A percentile compares a stretch with the other conserved stretches of the same genome.
Evolutionary conservation across 345 rosid species (phyloP).

Genomic region (rapeseed (Brassica napus)): DNA sequence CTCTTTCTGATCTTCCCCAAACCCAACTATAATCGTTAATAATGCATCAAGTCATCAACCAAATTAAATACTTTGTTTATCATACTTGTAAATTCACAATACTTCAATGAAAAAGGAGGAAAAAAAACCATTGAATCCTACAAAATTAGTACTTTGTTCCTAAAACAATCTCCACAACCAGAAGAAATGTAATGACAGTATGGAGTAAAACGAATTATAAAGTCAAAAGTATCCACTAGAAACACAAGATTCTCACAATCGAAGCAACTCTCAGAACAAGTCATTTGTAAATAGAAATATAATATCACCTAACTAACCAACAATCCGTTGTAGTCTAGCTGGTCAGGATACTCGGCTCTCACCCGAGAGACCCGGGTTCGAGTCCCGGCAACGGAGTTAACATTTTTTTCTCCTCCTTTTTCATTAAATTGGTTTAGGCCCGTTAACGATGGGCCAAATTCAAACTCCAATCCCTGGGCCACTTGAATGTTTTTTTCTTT

Average conservation of each 20-base stretch:
- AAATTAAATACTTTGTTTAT: neutral
- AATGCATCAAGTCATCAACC: neutral
- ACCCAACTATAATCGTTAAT: neutral
- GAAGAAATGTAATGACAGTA: neutral
- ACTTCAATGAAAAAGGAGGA: neutral
- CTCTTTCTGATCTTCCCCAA: slow-evolving; percentile 1
- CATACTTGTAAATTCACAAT: neutral
- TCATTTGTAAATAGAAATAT: neutral
- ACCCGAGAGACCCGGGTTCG: slow-evolving; percentile 50
- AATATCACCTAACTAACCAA: neutral
- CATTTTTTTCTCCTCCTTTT: neutral
- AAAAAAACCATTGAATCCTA: neutral
- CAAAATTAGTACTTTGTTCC: neutral
- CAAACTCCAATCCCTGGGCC: neutral
- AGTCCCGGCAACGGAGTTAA: slow-evolving; percentile 11
- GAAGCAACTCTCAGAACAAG: neutral
- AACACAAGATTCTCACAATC: neutral
- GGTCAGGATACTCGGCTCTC: slow-evolving; percentile 75
- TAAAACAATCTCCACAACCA: neutral
- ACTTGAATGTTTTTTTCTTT: neutral
- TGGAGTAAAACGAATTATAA: neutral
- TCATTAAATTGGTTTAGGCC: neutral
- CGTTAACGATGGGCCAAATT: neutral
- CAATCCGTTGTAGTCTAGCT: neutral
- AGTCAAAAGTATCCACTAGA: neutral